Evolutionary conservation across 257 asterid genomes (phyloP).

Genomic region (Haberlea rhodopensis): DNA sequence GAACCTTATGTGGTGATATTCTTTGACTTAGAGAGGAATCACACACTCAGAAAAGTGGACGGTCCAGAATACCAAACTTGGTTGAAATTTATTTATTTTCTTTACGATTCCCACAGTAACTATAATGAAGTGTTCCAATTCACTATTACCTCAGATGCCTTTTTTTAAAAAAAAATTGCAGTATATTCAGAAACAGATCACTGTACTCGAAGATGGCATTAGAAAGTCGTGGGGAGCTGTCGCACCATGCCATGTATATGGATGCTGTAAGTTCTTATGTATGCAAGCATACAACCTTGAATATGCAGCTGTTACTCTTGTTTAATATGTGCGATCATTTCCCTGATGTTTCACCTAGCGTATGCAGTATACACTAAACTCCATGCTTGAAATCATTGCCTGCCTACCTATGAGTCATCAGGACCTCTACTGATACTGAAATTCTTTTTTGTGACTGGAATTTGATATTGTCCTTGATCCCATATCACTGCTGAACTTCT

Average conservation of each 20-base stretch:
- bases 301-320: slow-evolving; percentile 2
- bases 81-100: slow-evolving; percentile 8
- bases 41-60: slow-evolving; percentile 6
- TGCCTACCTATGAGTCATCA: not conserved
- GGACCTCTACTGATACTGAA: slow-evolving; percentile 8
- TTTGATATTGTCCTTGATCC: slow-evolving; percentile 10
- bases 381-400: not conserved
- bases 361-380: not conserved
- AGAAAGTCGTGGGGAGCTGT: slow-evolving; percentile 76
- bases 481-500: not conserved
- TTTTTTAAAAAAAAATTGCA: slow-evolving; percentile 36
- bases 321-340: not conserved
- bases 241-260: slow-evolving; percentile 35
- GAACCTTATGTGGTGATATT: slow-evolving; percentile 17
- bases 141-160: slow-evolving; percentile 22
- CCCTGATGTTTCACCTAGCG: slow-evolving; percentile 3
- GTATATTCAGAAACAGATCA: slow-evolving; percentile 82
- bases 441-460: slow-evolving; percentile 15
- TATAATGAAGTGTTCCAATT: not conserved
- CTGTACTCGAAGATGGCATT: slow-evolving; percentile 74
- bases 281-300: slow-evolving; percentile 21
- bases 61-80: slow-evolving; percentile 8
- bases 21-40: slow-evolving; percentile 13
- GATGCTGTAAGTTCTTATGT: slow-evolving; percentile 52
- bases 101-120: not conserved